Evolutionary conservation across 352 stramenopile species (phyloP).

Genomic region (Phytophthora boehmeriae): DNA sequence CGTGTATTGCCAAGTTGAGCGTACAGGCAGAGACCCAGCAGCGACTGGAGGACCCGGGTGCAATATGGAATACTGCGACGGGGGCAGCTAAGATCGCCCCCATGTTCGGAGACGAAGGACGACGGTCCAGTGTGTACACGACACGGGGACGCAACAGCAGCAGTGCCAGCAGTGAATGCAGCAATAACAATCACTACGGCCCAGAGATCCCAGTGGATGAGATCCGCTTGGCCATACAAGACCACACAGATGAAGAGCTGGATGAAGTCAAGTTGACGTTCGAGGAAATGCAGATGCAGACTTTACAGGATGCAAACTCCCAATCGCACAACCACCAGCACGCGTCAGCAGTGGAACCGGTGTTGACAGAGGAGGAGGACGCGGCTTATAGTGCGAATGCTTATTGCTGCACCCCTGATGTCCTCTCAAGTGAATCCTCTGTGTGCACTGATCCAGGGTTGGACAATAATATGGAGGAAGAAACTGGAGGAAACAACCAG

Average conservation of each 20-base stretch:
- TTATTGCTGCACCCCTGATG: slow-evolving; percentile 31
- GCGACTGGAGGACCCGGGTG: slow-evolving; percentile 18
- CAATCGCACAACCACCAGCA: neutral
- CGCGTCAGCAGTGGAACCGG: slow-evolving; percentile 3
- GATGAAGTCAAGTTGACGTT: slow-evolving; percentile 19
- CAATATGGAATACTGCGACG: slow-evolving; percentile 18
- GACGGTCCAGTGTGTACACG: slow-evolving; percentile 18
- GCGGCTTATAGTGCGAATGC: neutral
- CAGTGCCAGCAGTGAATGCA: slow-evolving; percentile 37
- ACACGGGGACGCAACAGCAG: slow-evolving; percentile 28
- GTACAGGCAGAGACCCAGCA: slow-evolving; percentile 41
- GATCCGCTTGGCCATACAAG: slow-evolving; percentile 35
- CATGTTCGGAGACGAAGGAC: slow-evolving; percentile 35
- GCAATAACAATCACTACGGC: slow-evolving; percentile 41
- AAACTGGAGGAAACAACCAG: slow-evolving; percentile 29
- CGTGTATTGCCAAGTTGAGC: slow-evolving; percentile 53
- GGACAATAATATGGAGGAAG: slow-evolving; percentile 28
- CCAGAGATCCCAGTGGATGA: slow-evolving; percentile 31
- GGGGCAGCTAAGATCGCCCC: slow-evolving; percentile 40
- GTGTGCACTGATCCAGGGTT: slow-evolving; percentile 9
- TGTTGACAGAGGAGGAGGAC: slow-evolving; percentile 16
- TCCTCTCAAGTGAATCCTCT: slow-evolving; percentile 23
- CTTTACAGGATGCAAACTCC: neutral
- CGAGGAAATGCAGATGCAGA: slow-evolving; percentile 10
- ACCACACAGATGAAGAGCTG: slow-evolving; percentile 20